Base-by-base conservation (phyloP, 1,139 yeast species). In the Debaryomyces subglobosus region DNA sequence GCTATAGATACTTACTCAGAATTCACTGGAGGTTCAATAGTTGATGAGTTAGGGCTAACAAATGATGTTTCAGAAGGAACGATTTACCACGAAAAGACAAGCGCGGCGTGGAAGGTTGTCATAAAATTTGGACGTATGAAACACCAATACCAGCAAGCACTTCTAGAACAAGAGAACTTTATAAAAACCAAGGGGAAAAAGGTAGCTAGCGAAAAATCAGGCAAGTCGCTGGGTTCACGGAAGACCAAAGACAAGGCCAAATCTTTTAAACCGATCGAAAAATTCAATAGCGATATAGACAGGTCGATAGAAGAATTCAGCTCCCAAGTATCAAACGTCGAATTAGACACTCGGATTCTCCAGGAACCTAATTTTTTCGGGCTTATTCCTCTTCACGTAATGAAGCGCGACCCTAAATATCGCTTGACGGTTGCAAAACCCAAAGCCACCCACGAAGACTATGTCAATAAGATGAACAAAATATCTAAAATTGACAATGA, bases 401-500 rank as follows among this genome's bases (percentile, higher is more conserved):
- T 44, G 47, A 44, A 44, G 37, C 21, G 34, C 12, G 43, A 39
- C 24, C 38, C 43, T 15, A n/a, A 16, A 34, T 42, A 42, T 16
- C 23, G 32, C 4, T 15, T 35, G 5, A n/a, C n/a, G 35, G 45
- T n/a, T 34, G 39, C 39, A 34, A 42, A 42, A 18, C 24, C 39
- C 39, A 16, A 30, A 12, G 34, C 13, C 13, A 18, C 23, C 7
- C 23, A 25, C 4, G 25, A 21, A 16, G 40, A 30, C 12, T 45
- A 45, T 34, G 39, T 32, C 34, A 40, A 45, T 25, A 45, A 41
- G 38, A 21, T 45, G 18, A 38, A 45, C 42, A 45, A 45, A 21
- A 34, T 45, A 18, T 27, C 42, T 23, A 45, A 32, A n/a, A 36
- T 45, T 6, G 49, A 51, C 36, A 49, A 46, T 30, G 64, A 60